Percentiles rank a stretch among this genome's conserved stretches.
phyloP scores from a whole-genome alignment of 352 stramenopile species.

The Phytophthora colocasiae region DNA sequence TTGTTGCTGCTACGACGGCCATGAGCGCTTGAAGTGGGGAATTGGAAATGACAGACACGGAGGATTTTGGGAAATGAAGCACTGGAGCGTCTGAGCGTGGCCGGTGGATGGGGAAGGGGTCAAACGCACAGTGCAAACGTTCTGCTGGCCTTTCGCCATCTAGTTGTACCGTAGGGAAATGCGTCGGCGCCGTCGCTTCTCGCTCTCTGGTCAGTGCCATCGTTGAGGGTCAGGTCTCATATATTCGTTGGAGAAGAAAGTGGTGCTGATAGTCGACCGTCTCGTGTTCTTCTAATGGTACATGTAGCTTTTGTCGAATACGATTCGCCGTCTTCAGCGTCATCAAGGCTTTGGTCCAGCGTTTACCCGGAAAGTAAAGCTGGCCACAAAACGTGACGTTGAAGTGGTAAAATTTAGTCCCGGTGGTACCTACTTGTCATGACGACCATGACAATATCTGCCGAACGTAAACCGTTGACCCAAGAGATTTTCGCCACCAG shows the following conservation, averaged over 20 bases:
- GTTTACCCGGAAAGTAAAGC: too few relatives aligned
- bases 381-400: too few relatives aligned
- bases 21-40: constrained; percentile 11
- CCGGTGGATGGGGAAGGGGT: neutral
- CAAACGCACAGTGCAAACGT: constrained; percentile 11
- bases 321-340: neutral
- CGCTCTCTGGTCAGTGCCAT: too few relatives aligned
- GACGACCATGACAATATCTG: neutral
- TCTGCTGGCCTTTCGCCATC: constrained; percentile 14
- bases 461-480: too few relatives aligned
- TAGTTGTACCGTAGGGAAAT: constrained; percentile 9
- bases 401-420: too few relatives aligned
- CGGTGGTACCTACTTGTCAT: neutral
- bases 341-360: too few relatives aligned
- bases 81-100: neutral
- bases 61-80: constrained; percentile 13
- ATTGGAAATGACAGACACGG: constrained; percentile 1
- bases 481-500: too few relatives aligned
- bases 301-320: neutral
- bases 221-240: too few relatives aligned
- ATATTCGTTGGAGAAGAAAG: too few relatives aligned
- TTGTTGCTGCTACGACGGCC: constrained; percentile 7
- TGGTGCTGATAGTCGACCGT: constrained; percentile 9
- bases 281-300: constrained; percentile 4
- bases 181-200: too few relatives aligned